A percentile compares a stretch with the other conserved stretches of the same genome.
Evolutionary conservation across 768 basidiomycete genomes (phyloP).

Genomic region (Ramaria rubella): DNA sequence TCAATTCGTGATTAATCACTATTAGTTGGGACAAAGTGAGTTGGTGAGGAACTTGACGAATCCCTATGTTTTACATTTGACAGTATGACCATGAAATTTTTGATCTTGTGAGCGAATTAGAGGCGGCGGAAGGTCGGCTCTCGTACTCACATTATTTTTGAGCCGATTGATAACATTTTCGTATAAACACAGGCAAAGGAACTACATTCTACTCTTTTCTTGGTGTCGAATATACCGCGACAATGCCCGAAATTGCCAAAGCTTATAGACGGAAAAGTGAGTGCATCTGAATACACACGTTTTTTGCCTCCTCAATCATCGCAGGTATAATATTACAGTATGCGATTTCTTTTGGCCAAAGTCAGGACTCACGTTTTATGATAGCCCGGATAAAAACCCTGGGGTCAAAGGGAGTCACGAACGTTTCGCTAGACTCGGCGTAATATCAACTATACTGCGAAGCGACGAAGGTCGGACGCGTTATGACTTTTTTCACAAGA

Average conservation of each 20-base stretch:
- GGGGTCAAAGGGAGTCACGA: constrained; percentile 76
- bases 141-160: neutral
- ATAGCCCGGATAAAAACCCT: constrained; percentile 93
- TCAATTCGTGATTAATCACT: constrained; percentile 2
- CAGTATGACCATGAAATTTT: constrained; percentile 97
- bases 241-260: constrained; percentile 70
- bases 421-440: constrained; percentile 86
- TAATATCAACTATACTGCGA: constrained; percentile 76
- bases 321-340: constrained; percentile 7
- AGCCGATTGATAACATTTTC: neutral
- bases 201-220: constrained; percentile 97
- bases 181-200: constrained; percentile 53
- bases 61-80: constrained; percentile 11
- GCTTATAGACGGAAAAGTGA: constrained; percentile 92
- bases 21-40: constrained; percentile 14
- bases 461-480: constrained; percentile 69
- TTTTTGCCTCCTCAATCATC: neutral
- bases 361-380: neutral
- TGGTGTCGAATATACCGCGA: constrained; percentile 68
- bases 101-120: constrained; percentile 78
- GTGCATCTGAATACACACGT: constrained; percentile 38
- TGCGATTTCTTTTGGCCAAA: neutral
- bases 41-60: neutral
- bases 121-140: constrained; percentile 65
- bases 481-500: constrained; percentile 84